Evolutionary conservation across 73 alveolate species (phyloP).

Genomic region (Tetrahymena elliotti): DNA sequence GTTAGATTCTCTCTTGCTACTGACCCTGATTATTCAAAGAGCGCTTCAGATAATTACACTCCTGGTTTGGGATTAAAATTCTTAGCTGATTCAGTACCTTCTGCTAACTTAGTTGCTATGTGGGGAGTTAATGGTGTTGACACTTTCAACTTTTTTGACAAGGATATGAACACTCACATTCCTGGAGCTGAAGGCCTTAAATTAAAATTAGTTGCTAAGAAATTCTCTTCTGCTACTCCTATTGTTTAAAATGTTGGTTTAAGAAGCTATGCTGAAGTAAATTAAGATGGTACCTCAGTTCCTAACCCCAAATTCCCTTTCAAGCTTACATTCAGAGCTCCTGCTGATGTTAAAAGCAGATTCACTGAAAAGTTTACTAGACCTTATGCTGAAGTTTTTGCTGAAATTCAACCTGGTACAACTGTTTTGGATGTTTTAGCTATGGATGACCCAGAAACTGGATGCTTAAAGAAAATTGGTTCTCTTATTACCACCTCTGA

Average conservation of each 20-base stretch:
- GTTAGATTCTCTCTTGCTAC: constrained; percentile 31
- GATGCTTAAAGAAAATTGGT: constrained; percentile 18
- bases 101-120: constrained; percentile 40
- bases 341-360: background rate
- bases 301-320: constrained; percentile 23
- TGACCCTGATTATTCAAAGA: constrained; percentile 4
- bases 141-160: constrained; percentile 37
- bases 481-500: background rate
- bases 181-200: background rate
- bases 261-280: constrained; percentile 8
- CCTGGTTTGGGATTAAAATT: constrained; percentile 49
- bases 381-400: background rate
- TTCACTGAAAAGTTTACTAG: constrained; percentile 13
- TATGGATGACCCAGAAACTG: constrained; percentile 16
- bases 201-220: constrained; percentile 7
- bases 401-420: background rate
- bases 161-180: constrained; percentile 32
- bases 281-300: constrained; percentile 6
- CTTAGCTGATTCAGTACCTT: constrained; percentile 13
- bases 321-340: constrained; percentile 33
- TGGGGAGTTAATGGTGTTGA: constrained; percentile 9
- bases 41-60: constrained; percentile 12
- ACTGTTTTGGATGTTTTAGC: constrained; percentile 22
- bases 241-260: constrained; percentile 26
- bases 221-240: constrained; percentile 26